Evolutionary conservation across 2,329 filamentous ascomycete genomes (phyloP).

Genomic region (Verticillium klebahnii): DNA sequence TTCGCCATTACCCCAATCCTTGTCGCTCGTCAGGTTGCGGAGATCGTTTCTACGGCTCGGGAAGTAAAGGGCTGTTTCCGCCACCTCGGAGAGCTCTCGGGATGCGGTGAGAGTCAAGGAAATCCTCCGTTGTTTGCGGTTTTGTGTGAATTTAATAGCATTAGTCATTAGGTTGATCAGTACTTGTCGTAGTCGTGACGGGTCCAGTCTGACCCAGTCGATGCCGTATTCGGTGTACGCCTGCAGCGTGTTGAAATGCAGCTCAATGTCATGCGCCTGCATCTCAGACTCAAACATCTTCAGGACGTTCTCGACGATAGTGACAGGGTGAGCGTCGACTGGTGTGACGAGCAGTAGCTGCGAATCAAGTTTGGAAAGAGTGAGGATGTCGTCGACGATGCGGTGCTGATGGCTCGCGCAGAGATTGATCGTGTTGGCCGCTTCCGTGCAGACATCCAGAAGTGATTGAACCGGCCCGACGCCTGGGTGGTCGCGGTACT

Average conservation of each 20-base stretch:
- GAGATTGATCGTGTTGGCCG: conserved; percentile 75
- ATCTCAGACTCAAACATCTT: conserved; percentile 80
- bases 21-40: conserved; percentile 42
- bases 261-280: conserved; percentile 64
- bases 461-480: conserved; percentile 37
- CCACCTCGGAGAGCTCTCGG: conserved; percentile 38
- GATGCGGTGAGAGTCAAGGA: conserved; percentile 63
- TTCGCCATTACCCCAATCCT: conserved; percentile 69
- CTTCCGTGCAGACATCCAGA: conserved; percentile 59
- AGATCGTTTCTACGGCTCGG: conserved; percentile 36
- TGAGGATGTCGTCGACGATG: conserved; percentile 64
- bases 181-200: conserved; percentile 68
- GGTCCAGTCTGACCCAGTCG: conserved; percentile 71
- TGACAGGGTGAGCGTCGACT: conserved; percentile 63
- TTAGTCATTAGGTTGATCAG: conserved; percentile 72
- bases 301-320: conserved; percentile 62
- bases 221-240: conserved; percentile 61
- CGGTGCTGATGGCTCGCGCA: conserved; percentile 77
- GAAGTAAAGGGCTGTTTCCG: conserved; percentile 40
- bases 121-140: conserved; percentile 55
- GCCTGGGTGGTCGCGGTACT: conserved; percentile 27
- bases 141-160: conserved; percentile 61
- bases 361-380: conserved; percentile 66
- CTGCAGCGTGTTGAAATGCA: conserved; percentile 64
- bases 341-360: conserved; percentile 67